Percentiles rank a stretch among this genome's conserved stretches.
These are phyloP conservation scores for Pseudofabraea citricarpa DNA, from an alignment of 2,329 filamentous ascomycete species.

Conservation along the genomic window DNA sequence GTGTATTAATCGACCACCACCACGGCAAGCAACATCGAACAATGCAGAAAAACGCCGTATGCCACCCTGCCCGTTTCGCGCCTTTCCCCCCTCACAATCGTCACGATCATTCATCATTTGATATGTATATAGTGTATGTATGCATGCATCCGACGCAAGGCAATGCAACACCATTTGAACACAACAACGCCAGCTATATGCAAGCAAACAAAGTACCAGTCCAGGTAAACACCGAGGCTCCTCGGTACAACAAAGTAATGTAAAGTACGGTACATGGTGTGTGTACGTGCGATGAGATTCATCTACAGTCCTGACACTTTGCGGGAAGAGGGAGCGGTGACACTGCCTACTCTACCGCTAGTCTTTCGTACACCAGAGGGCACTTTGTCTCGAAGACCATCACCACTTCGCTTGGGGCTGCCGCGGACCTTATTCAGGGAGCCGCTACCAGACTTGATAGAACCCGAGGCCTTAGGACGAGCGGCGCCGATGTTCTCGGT, in stretches of 20 bases:
- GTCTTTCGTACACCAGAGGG: constrained; percentile 54
- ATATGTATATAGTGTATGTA: too few species aligned
- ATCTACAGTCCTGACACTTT: constrained; percentile 28
- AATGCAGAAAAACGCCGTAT: too few species aligned
- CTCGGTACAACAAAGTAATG: not conserved
- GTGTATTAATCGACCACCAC: too few species aligned
- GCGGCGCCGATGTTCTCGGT: constrained; percentile 62
- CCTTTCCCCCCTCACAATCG: too few species aligned
- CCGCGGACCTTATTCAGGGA: constrained; percentile 57
- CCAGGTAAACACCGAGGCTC: not conserved
- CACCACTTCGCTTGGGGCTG: constrained; percentile 49
- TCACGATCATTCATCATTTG: too few species aligned
- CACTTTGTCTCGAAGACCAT: constrained; percentile 44
- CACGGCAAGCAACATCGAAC: too few species aligned
- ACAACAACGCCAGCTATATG: constrained; percentile 17
- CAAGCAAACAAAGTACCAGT: constrained; percentile 20
- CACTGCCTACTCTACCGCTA: constrained; percentile 59
- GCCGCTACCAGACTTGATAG: constrained; percentile 45
- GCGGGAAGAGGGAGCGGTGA: constrained; percentile 30
- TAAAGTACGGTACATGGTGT: not conserved
- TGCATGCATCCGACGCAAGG: too few species aligned
- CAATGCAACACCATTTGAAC: too few species aligned
- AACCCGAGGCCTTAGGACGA: constrained; percentile 48
- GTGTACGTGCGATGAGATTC: not conserved
- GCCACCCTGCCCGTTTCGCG: too few species aligned